Evolutionary conservation across 257 asterid species (phyloP).

Genomic region (Orobanche coerulescens): DNA sequence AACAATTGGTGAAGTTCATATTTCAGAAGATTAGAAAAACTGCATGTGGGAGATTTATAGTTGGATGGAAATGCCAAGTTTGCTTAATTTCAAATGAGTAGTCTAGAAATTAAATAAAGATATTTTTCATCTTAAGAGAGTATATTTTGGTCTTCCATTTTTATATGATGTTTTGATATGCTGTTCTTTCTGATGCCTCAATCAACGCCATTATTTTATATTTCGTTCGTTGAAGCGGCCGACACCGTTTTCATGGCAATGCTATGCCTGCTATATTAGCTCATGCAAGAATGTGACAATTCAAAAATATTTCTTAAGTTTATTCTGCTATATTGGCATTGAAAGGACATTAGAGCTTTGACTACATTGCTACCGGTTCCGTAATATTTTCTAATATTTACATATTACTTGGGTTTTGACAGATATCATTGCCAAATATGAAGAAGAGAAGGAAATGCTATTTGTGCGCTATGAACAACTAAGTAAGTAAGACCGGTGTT

Average conservation of each 20-base stretch:
- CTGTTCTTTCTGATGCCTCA: background rate
- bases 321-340: background rate
- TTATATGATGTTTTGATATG: background rate
- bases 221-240: background rate
- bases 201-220: background rate
- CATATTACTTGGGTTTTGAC: slow-evolving; percentile 25
- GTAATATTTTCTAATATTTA: slow-evolving; percentile 15
- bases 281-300: background rate
- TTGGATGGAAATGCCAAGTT: slow-evolving; percentile 3
- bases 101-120: slow-evolving; percentile 1
- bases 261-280: background rate
- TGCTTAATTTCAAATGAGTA: background rate
- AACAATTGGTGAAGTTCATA: background rate
- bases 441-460: slow-evolving; percentile 74
- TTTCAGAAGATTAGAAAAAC: slow-evolving; percentile 5
- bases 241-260: background rate
- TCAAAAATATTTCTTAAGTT: background rate
- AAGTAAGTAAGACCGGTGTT: slow-evolving; percentile 48
- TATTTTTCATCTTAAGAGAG: background rate
- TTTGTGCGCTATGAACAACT: slow-evolving; percentile 67
- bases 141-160: background rate
- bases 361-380: background rate
- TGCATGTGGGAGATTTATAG: background rate
- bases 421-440: slow-evolving; percentile 69
- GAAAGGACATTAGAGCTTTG: background rate